Evolutionary conservation across 2,329 filamentous ascomycete genomes (phyloP).

Genomic region (Rhexocercosporidium sp.): DNA sequence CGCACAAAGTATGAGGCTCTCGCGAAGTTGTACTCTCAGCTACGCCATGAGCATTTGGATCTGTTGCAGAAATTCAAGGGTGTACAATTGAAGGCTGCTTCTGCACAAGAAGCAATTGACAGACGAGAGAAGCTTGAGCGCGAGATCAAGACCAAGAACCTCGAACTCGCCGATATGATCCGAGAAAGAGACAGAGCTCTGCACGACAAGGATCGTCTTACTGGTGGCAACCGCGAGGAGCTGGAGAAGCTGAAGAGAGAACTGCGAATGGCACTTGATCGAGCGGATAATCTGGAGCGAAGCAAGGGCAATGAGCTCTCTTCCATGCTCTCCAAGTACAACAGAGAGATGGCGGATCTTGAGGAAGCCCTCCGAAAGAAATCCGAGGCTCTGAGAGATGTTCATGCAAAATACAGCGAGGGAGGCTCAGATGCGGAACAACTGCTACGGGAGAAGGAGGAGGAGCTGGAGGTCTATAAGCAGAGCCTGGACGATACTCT

Average conservation of each 20-base stretch:
- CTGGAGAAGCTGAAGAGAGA: conserved; percentile 94
- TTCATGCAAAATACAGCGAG: conserved; percentile 77
- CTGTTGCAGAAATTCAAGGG: conserved; percentile 95
- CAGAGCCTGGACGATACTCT: conserved; percentile 96
- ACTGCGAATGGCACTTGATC: conserved; percentile 87
- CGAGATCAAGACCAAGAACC: conserved; percentile 98
- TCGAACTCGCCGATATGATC: conserved; percentile 99
- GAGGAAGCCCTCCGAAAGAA: conserved; percentile 92
- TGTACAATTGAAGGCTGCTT: conserved; percentile 94
- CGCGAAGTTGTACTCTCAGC: conserved; percentile 95
- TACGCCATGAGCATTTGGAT: conserved; percentile 93
- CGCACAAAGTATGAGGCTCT: conserved; percentile 94
- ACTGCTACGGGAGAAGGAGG: conserved; percentile 89
- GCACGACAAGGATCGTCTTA: conserved; percentile 89
- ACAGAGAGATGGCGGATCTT: conserved; percentile 94
- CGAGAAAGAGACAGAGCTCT: conserved; percentile 91
- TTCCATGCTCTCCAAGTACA: conserved; percentile 92
- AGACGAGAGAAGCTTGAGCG: conserved; percentile 92
- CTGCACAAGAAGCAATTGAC: conserved; percentile 95
- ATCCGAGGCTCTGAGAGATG: conserved; percentile 83
- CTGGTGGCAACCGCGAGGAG: conserved; percentile 88
- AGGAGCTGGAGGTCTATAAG: conserved; percentile 97
- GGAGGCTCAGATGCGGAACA: conserved; percentile 86
- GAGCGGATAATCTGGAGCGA: conserved; percentile 88
- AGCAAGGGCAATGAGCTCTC: conserved; percentile 95